A percentile compares a stretch with the other conserved stretches of the same genome.
Conservation (phyloP, 129 eudicot genomes). For the Saussurea involucrata region DNA sequence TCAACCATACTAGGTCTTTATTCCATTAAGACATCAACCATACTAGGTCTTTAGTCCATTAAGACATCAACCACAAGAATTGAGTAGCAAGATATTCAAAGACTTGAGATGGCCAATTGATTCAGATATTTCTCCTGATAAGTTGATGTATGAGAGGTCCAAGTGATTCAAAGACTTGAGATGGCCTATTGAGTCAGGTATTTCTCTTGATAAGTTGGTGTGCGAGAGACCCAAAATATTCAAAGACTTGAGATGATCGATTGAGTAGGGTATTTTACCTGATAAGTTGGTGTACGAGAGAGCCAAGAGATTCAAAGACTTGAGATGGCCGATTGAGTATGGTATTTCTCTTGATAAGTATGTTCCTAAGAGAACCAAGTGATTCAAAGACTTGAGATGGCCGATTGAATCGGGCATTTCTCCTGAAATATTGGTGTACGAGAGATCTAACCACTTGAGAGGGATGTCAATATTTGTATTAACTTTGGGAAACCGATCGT, state of each 20-base stretch:
- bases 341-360: neutral
- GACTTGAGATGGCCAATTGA: slow-evolving; percentile 3
- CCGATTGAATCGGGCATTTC: neutral
- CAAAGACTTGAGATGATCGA: neutral
- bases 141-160: neutral
- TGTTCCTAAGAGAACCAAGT: neutral
- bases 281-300: neutral
- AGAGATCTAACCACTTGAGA: slow-evolving; percentile 9
- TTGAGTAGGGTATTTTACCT: neutral
- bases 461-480: slow-evolving; percentile 12
- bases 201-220: neutral
- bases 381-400: too few species aligned
- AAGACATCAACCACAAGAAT: too few species aligned
- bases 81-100: too few species aligned
- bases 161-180: neutral
- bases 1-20: too few species aligned
- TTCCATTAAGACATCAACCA: too few species aligned
- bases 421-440: neutral
- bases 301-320: neutral
- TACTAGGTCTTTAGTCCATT: too few species aligned
- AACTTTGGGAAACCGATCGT: slow-evolving; percentile 8
- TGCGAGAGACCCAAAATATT: neutral
- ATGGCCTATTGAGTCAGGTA: neutral
- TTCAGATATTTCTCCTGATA: slow-evolving; percentile 7
- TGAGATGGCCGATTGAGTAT: neutral